Base-by-base conservation (phyloP, 2,329 filamentous ascomycete species). In the Pyrenophora tritici-repentis region DNA sequence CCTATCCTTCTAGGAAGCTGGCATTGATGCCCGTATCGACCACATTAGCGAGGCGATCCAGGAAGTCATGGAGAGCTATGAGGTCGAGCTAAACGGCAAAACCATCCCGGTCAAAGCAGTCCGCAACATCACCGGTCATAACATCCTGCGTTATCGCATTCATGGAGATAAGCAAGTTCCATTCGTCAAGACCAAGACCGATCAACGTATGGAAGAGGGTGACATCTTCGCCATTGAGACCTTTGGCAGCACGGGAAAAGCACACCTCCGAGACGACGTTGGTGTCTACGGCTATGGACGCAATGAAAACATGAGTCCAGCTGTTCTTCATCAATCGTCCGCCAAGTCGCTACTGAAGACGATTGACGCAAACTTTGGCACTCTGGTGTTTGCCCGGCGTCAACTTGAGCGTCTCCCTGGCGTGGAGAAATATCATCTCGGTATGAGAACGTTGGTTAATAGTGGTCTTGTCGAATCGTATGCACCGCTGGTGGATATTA, bases 221-320 rank as follows among this genome's bases (percentile, higher is more conserved):
- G 92, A 97, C 66, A 85, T 91, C 22, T 97, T 95, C 73, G 92
- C 93, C 53, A 96, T 97, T 64, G 92, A 97, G 78, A 97, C 92
- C 0, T 97, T 97, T 71, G 92, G 92, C 56, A 95, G 87, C 72
- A 97, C 92, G 16, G 92, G 92, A 53, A 91, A 90, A 69, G 92
- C 90, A 58, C 87, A 88, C 65, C 87, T 96, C 49, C 79, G 84
- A 59, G 91, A 97, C 67, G 90, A 96, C 72, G 86, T 90, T 71
- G 72, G 82, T 17, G 50, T 70, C 7, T 68, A 67, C 42, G 65
- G 65, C 73, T 97, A 97, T 65, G 91, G 90, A 39, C 85, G 88
- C 71, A 81, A 83, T 52, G 74, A 79, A 33, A 85, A 93, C 71
- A 86, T 85, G 4, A 83, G 84, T 44, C 87, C 89, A 66, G 84